Evolutionary conservation across 345 rosid genomes (phyloP).

Genomic region (Nasturtium officinale): DNA sequence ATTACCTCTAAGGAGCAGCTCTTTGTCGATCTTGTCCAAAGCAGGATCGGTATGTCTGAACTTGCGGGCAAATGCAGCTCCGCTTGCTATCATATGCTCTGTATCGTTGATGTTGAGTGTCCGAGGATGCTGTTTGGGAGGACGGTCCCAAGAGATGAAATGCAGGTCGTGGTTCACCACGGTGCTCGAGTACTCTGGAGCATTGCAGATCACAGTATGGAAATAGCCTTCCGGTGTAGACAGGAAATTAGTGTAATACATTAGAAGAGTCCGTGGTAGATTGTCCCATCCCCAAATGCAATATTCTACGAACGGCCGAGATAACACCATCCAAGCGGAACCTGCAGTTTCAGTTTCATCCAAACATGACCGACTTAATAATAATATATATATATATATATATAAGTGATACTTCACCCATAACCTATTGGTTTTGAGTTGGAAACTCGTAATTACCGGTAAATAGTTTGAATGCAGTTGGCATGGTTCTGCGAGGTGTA

Average conservation of each 20-base stretch:
- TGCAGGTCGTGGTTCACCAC: slow-evolving; percentile 48
- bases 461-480: slow-evolving; percentile 84
- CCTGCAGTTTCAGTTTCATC: slow-evolving; percentile 34
- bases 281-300: slow-evolving; percentile 48
- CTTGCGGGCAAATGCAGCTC: slow-evolving; percentile 43
- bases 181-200: slow-evolving; percentile 41
- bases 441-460: slow-evolving; percentile 57
- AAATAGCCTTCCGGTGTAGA: slow-evolving; percentile 55
- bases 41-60: slow-evolving; percentile 44
- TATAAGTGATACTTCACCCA: background rate
- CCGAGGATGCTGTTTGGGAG: slow-evolving; percentile 47
- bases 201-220: slow-evolving; percentile 58
- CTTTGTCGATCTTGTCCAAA: slow-evolving; percentile 39
- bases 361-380: background rate
- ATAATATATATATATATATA: too few relatives aligned
- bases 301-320: slow-evolving; percentile 34
- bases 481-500: slow-evolving; percentile 72
- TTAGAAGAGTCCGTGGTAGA: slow-evolving; percentile 40
- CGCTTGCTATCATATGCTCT: slow-evolving; percentile 37
- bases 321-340: slow-evolving; percentile 50
- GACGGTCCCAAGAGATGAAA: slow-evolving; percentile 47
- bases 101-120: slow-evolving; percentile 39
- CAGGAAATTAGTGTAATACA: slow-evolving; percentile 50
- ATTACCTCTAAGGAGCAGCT: slow-evolving; percentile 32
- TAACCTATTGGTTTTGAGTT: background rate